phyloP scores from a whole-genome alignment of 768 basidiomycete genomes.

The Russula abietina region DNA sequence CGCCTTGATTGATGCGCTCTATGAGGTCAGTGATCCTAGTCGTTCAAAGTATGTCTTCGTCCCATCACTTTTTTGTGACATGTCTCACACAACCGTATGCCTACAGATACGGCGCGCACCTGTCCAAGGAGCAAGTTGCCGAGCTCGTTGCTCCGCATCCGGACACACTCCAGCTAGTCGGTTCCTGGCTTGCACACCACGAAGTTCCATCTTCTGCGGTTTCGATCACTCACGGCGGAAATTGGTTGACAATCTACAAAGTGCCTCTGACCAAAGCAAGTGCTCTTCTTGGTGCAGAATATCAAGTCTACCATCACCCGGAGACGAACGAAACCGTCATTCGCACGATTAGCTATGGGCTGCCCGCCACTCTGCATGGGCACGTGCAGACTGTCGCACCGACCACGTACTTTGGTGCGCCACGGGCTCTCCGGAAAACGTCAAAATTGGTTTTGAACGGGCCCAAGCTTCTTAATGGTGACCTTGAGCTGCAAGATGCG shows the following conservation, averaged over 20 bases:
- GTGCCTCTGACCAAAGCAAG: conserved; percentile 54
- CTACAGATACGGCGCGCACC: conserved; percentile 51
- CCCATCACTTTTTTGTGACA: no score
- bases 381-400: conserved; percentile 59
- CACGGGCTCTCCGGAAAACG: conserved; percentile 47
- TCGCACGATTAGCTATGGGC: conserved; percentile 54
- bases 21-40: conserved; percentile 21
- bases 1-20: conserved; percentile 17
- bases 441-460: conserved; percentile 49
- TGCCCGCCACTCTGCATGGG: conserved; percentile 45
- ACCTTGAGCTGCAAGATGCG: conserved; percentile 7
- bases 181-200: conserved; percentile 50
- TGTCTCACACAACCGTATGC: background rate
- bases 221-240: conserved; percentile 43
- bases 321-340: conserved; percentile 45
- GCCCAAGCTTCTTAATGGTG: conserved; percentile 35
- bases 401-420: conserved; percentile 54
- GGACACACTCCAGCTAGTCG: conserved; percentile 45
- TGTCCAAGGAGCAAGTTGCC: conserved; percentile 53
- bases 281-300: conserved; percentile 50
- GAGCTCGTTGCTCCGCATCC: conserved; percentile 49
- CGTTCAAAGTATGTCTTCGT: conserved; percentile 12
- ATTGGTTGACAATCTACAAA: conserved; percentile 48
- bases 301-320: conserved; percentile 50
- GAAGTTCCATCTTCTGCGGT: conserved; percentile 37